These are phyloP conservation scores for Boletus austroedulis DNA, from an alignment of 1,284 basidiomycete genomes.

Conservation along the genomic window DNA sequence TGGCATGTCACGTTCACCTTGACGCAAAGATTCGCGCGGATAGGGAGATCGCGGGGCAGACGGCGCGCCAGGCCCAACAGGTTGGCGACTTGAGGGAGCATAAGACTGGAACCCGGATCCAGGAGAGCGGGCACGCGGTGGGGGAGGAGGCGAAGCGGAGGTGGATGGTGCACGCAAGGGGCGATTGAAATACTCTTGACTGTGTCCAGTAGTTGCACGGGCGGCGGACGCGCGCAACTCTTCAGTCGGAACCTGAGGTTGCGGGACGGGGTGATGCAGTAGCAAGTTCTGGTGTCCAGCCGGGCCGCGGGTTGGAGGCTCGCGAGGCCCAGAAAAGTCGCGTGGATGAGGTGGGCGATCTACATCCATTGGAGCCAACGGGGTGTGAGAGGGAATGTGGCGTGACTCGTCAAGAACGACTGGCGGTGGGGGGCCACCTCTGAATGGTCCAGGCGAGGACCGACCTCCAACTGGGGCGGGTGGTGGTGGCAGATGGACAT, in stretches of 20 bases:
- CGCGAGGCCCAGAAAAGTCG: slow-evolving; percentile 52
- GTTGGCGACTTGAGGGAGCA: slow-evolving; percentile 44
- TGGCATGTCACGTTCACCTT: slow-evolving; percentile 42
- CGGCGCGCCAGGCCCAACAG: slow-evolving; percentile 53
- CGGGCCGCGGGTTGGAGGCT: slow-evolving; percentile 46
- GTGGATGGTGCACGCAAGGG: slow-evolving; percentile 49
- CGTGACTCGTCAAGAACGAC: slow-evolving; percentile 69
- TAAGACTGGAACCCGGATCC: slow-evolving; percentile 46
- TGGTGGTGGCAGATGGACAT: slow-evolving; percentile 61
- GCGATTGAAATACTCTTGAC: slow-evolving; percentile 51
- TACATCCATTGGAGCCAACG: slow-evolving; percentile 81
- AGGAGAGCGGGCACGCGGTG: slow-evolving; percentile 45
- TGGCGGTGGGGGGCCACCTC: slow-evolving; percentile 75
- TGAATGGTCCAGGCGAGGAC: slow-evolving; percentile 64
- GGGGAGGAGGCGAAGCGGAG: slow-evolving; percentile 54
- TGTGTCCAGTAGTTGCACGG: slow-evolving; percentile 40
- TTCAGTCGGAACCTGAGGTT: slow-evolving; percentile 48
- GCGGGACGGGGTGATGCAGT: slow-evolving; percentile 65
- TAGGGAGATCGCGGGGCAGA: slow-evolving; percentile 55
- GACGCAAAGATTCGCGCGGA: slow-evolving; percentile 43
- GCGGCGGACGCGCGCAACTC: slow-evolving; percentile 44
- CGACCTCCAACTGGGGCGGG: slow-evolving; percentile 46
- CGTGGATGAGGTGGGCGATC: slow-evolving; percentile 62
- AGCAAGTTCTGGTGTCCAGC: slow-evolving; percentile 53
- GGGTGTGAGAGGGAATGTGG: slow-evolving; percentile 63